phyloP scores from a whole-genome alignment of 805 yeast genomes.

The Saturnispora galanensis region DNA sequence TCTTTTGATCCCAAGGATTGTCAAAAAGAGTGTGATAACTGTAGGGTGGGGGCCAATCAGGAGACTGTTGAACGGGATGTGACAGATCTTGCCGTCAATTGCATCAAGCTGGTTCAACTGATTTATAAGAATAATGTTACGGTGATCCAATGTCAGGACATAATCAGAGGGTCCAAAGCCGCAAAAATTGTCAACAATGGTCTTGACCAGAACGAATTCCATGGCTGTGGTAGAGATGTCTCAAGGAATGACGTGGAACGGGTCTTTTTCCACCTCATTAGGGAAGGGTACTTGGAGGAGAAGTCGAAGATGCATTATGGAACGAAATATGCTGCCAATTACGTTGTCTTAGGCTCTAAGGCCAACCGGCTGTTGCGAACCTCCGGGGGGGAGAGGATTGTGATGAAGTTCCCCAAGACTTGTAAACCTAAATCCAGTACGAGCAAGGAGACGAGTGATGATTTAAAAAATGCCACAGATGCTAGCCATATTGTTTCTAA shows the following conservation, averaged over 20 bases:
- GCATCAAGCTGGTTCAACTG: slow-evolving; percentile 47
- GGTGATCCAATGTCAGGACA: slow-evolving; percentile 69
- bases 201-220: slow-evolving; percentile 47
- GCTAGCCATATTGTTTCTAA: not conserved
- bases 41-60: slow-evolving; percentile 38
- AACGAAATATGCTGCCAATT: slow-evolving; percentile 74
- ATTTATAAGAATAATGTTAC: slow-evolving; percentile 60
- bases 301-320: slow-evolving; percentile 54
- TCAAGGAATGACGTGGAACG: slow-evolving; percentile 71
- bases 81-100: slow-evolving; percentile 49
- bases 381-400: slow-evolving; percentile 29
- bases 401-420: slow-evolving; percentile 38
- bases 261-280: slow-evolving; percentile 66
- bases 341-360: slow-evolving; percentile 53
- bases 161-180: slow-evolving; percentile 61
- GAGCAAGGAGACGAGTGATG: not conserved
- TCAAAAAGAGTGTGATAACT: slow-evolving; percentile 74
- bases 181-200: slow-evolving; percentile 55
- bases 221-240: slow-evolving; percentile 60
- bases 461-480: not conserved
- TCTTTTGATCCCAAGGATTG: slow-evolving; percentile 59
- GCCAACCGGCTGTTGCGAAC: slow-evolving; percentile 36
- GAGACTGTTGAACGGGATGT: slow-evolving; percentile 52
- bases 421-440: not conserved
- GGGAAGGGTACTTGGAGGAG: slow-evolving; percentile 58